phyloP scores from a whole-genome alignment of 2,329 filamentous ascomycete genomes.

The Aureobasidium vineae region DNA sequence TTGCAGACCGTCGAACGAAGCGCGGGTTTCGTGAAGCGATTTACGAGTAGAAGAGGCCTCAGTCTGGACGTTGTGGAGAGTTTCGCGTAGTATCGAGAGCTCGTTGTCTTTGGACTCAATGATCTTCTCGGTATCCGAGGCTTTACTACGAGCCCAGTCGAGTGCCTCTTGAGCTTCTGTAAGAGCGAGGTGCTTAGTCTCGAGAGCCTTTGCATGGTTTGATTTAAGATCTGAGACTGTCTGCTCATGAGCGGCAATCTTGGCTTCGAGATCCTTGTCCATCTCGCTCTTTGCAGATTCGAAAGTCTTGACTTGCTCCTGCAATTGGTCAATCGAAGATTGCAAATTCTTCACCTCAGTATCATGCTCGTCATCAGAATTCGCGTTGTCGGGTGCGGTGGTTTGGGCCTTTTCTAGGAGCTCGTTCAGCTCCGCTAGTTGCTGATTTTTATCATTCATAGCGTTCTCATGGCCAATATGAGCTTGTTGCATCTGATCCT shows the following conservation, averaged over 20 bases:
- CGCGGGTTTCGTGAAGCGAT: not conserved
- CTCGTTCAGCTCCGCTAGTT: slow-evolving; percentile 19
- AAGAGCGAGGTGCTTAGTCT: slow-evolving; percentile 4
- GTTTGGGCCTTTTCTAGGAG: not conserved
- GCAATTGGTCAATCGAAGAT: not conserved
- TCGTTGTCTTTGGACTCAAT: slow-evolving; percentile 6
- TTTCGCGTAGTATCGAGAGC: not conserved
- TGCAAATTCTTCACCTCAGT: not conserved
- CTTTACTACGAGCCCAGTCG: not conserved
- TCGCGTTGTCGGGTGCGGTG: not conserved
- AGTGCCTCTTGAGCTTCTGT: slow-evolving; percentile 1
- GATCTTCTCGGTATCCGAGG: slow-evolving; percentile 1
- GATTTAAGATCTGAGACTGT: not conserved
- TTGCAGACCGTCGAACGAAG: slow-evolving; percentile 1
- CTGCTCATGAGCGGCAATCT: not conserved
- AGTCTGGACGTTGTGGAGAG: not conserved
- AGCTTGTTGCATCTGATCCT: slow-evolving; percentile 6
- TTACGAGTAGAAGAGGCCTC: not conserved
- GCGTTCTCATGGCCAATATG: not conserved
- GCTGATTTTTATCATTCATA: slow-evolving; percentile 12
- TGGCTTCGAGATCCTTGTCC: not conserved
- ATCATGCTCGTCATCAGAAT: not conserved
- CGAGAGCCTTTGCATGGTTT: not conserved
- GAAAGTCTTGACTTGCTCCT: not conserved
- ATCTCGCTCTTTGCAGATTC: not conserved